Evolutionary conservation across 768 basidiomycete species (phyloP), one percentile per base, ranked within the genome.

Genomic region (Hortiboletus campestris): DNA sequence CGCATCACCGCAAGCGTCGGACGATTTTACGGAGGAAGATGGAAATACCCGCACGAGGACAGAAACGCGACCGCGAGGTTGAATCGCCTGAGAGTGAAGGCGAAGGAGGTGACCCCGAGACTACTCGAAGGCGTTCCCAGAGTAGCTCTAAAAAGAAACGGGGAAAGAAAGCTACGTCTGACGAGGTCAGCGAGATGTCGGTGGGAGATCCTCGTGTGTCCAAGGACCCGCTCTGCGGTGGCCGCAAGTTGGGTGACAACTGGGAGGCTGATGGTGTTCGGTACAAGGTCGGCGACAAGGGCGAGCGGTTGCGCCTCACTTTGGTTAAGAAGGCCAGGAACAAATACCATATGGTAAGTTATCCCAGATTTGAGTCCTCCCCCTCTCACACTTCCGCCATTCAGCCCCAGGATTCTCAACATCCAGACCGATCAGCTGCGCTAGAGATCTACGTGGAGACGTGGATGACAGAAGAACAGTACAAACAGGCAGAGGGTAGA

Each of bases 391-490:
- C 34, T 25, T 10, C 11, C n/a, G 53, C 35, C 42, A 36, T 59
- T 20, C n/a, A 91, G 90, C 90, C 90, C 4, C 73, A 79, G 50
- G 90, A 92, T 65, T 91, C 89, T 9, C 79, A 82, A 55, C 89
- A 92, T 67, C 86, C 88, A 5, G 90, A 92, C 70, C 81, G 82
- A 42, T 72, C 82, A 51, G 83, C 80, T 20, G 82, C 84, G 55
- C 72, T 90, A 25, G 84, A 88, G 58, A 84, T 91, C 31, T 87
- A 80, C 61, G 80, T 91, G n/a, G 89, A 91, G 67, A 78, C 76
- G 19, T 93, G 90, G 90, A 76, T 90, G 50, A 84, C 84, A 12
- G 89, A 91, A 52, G 86, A 84, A 53, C 84, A 89, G 61, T 86
- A 88, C 67, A 75, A 77, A 47, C 77, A 78, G 46, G 85, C 86